Evolutionary conservation across 2,329 filamentous ascomycete genomes (phyloP), one percentile per base, ranked within the genome.

Genomic region (Cucurbitaria berberidis): DNA sequence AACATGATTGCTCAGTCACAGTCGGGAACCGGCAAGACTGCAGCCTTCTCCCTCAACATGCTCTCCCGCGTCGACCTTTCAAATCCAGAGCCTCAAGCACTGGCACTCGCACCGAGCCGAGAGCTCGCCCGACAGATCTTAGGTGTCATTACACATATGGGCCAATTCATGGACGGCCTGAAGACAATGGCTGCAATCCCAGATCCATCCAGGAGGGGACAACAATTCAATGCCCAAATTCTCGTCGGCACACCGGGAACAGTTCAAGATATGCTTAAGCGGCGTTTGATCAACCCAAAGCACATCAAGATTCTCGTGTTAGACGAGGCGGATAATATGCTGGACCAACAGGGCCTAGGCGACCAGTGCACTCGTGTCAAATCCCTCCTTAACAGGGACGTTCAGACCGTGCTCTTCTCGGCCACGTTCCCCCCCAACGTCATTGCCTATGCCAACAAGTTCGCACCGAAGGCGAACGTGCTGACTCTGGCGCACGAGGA

Each of bases 1-100:
- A 98, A 98, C 77, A 89, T 99, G 84, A 93, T 99, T 70, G 95
- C 93, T 3, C 95, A 99, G 78, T 99, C 95, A n/a, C 95, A 99
- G 76, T 99, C 95, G 2, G 95, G 95, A 66, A 99, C 95, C 18
- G 95, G 95, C 70, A 99, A 99, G 82, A 99, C 95, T 0, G 95
- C 93, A 18, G 95, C 95, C 19, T 99, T 99, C 75, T 90, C 95
- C 40, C 88, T 96, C 57, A 96, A 96, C 56, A 89, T 96, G 55
- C 84, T 99, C 35, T 90, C 90, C 53, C 91, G 95, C 59, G 78
- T 98, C 70, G 91, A 99, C 69, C 84, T 93, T 53, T 80, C 71
- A 45, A 82, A 84, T 59, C 82, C 87, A 18, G 78, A 85, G 24
- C 93, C 93, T 1, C 95, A 99, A 78, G 92, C 92, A 13, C 79